Base-by-base conservation (phyloP, 148 eudicot species). In the Cornus kousa region DNA sequence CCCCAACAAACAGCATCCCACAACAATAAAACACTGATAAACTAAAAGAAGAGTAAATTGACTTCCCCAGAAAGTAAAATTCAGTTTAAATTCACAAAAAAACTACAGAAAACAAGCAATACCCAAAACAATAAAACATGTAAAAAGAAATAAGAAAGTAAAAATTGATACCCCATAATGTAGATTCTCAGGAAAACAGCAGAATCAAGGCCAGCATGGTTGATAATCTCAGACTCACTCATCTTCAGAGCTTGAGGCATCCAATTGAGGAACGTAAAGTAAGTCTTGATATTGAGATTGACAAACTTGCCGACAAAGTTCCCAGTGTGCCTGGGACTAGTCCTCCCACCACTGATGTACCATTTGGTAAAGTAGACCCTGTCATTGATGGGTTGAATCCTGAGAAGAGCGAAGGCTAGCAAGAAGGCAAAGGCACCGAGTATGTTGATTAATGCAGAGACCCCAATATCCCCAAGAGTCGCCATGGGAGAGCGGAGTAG, bases 141-240 rank as follows among this genome's bases (percentile, higher is more conserved):
- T 20, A n/a, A 3, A 76, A 65, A n/a, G 12, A 75, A 53, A 11
- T 59, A 74, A 24, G 35, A 70, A 50, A 57, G 20, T 5, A 19
- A 76, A 74, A 7, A 11, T 77, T 31, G 64, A 79, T 90, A 96
- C 98, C 99, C 99, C 67, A 96, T 93, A 71, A 79, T 83, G 46
- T 93, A 96, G 81, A 93, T 91, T 90, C 98, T 81, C 86, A 94
- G 92, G 80, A 96, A 96, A 89, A 83, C 91, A 86, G 87, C 99
- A 83, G 99, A 96, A 79, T 96, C 98, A 85, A 96, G 90, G 17
- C 99, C 99, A 83, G 99, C 99, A 87, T 96, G 99, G 20, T 73
- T 74, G 80, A 96, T 87, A 33, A 96, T 83, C 57, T 91, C 83
- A 59, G 81, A 19, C 79, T 96, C 97, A 79, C 84, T 85, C 99